Conservation (phyloP, 306 rosid genomes). For the Geum urbanum region DNA sequence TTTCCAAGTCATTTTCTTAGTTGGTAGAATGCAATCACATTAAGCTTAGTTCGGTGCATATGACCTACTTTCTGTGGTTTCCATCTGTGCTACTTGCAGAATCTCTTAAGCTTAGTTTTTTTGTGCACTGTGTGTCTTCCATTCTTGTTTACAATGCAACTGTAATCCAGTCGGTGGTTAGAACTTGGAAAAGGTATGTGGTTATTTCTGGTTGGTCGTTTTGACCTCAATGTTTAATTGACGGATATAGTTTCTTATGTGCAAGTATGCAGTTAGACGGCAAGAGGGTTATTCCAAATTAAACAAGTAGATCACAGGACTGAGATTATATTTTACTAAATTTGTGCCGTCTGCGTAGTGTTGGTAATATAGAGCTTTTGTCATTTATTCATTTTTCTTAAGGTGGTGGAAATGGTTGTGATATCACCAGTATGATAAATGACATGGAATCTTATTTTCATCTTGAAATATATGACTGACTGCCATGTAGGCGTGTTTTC, state of each 20-base stretch:
- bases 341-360: background rate
- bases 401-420: background rate
- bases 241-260: background rate
- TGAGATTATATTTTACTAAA: background rate
- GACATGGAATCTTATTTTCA: background rate
- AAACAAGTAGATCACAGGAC: background rate
- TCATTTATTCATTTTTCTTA: background rate
- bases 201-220: background rate
- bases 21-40: background rate
- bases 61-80: background rate
- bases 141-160: background rate
- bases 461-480: background rate
- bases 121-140: background rate
- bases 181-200: background rate
- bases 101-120: background rate
- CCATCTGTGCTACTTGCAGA: slow-evolving; percentile 4
- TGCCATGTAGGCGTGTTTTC: background rate
- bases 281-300: background rate
- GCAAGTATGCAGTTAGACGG: background rate
- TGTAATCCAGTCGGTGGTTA: background rate
- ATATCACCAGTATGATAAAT: background rate
- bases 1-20: background rate
- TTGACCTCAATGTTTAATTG: background rate
- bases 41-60: background rate
- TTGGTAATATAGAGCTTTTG: background rate